These are phyloP conservation scores for Hepatocystis sp. DNA, from an alignment of 169 alveolate genomes.

Conservation along the genomic window DNA sequence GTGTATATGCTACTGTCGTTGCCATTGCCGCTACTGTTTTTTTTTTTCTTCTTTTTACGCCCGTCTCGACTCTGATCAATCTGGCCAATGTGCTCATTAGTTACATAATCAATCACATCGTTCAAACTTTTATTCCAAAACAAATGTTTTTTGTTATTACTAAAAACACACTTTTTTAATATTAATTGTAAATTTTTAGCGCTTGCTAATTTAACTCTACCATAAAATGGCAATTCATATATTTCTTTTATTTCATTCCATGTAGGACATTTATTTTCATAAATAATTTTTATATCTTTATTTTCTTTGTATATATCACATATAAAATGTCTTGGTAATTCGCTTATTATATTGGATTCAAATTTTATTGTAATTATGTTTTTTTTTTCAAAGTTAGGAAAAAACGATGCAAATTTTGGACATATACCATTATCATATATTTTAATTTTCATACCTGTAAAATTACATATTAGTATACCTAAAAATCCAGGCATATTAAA, in stretches of 20 bases:
- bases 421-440: constrained; percentile 73
- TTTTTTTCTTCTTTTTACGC: too few species aligned
- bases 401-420: constrained; percentile 55
- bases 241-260: constrained; percentile 83
- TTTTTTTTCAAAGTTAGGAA: constrained; percentile 66
- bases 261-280: constrained; percentile 74
- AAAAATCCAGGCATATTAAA: constrained; percentile 62
- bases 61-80: background rate
- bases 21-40: background rate
- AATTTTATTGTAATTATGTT: constrained; percentile 44
- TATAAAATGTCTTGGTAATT: constrained; percentile 70
- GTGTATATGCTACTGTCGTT: background rate
- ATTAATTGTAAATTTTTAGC: constrained; percentile 85
- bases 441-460: constrained; percentile 74
- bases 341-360: constrained; percentile 74
- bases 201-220: constrained; percentile 80
- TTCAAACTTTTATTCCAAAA: constrained; percentile 48
- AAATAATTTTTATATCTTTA: constrained; percentile 46
- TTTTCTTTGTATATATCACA: constrained; percentile 66
- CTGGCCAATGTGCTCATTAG: background rate
- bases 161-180: constrained; percentile 64
- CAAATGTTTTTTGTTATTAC: constrained; percentile 8
- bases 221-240: constrained; percentile 82
- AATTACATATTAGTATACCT: constrained; percentile 65
- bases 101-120: constrained; percentile 70